Evolutionary conservation across 2,329 filamentous ascomycete species (phyloP).

Genomic region (Diplocarpon mali): DNA sequence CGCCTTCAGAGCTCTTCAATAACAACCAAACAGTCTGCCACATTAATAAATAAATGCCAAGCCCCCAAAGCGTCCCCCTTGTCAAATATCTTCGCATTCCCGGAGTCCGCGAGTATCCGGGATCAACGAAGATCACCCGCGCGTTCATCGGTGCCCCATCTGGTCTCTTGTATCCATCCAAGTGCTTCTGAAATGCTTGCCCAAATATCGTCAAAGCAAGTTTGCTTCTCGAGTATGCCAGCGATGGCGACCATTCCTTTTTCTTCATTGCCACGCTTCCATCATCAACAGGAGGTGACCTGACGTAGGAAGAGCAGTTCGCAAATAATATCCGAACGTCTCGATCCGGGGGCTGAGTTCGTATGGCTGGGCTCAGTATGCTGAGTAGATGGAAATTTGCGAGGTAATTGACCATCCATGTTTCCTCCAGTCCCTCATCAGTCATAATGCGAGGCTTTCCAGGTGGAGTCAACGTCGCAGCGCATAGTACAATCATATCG

Average conservation of each 20-base stretch:
- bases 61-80: conserved; percentile 69
- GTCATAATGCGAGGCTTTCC: conserved; percentile 52
- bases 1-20: conserved; percentile 73
- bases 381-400: conserved; percentile 91
- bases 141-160: conserved; percentile 75
- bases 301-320: conserved; percentile 82
- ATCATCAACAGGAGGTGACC: conserved; percentile 55
- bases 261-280: conserved; percentile 32
- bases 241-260: conserved; percentile 42
- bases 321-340: conserved; percentile 82
- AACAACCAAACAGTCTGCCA: conserved; percentile 82
- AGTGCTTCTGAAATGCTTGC: conserved; percentile 82
- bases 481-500: conserved; percentile 86
- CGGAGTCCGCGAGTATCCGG: conserved; percentile 73
- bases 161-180: conserved; percentile 72
- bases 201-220: conserved; percentile 85
- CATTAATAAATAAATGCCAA: conserved; percentile 63
- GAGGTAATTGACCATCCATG: conserved; percentile 91
- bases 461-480: conserved; percentile 61
- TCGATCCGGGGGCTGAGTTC: conserved; percentile 84
- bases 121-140: conserved; percentile 77
- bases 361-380: conserved; percentile 80
- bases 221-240: conserved; percentile 54
- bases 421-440: conserved; percentile 71
- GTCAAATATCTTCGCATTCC: conserved; percentile 83